A percentile compares a stretch with the other conserved stretches of the same genome.
Evolutionary conservation across 805 yeast species (phyloP).

Genomic region (Ogataea wickerhamii): DNA sequence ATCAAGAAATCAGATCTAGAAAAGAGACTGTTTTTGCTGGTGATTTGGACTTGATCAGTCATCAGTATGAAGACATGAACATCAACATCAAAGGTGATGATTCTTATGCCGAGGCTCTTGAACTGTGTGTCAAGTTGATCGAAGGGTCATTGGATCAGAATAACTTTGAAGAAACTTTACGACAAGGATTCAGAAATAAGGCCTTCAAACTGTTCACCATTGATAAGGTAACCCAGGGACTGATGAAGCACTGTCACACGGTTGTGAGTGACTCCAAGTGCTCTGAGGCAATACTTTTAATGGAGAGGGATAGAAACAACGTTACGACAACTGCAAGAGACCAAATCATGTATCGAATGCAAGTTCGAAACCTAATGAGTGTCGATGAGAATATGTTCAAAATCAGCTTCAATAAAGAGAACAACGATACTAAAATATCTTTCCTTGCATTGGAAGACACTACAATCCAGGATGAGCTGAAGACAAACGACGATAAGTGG

Average conservation of each 20-base stretch:
- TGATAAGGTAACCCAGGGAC: conserved; percentile 83
- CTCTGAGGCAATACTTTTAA: conserved; percentile 73
- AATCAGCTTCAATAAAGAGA: conserved; percentile 59
- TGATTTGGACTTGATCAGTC: conserved; percentile 77
- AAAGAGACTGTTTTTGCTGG: conserved; percentile 73
- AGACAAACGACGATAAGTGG: conserved; percentile 76
- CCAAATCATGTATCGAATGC: conserved; percentile 88
- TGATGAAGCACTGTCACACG: conserved; percentile 83
- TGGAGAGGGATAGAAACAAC: conserved; percentile 72
- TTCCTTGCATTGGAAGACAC: conserved; percentile 85
- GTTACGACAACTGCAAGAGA: conserved; percentile 70
- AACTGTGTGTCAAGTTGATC: conserved; percentile 68
- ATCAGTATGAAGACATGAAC: conserved; percentile 78
- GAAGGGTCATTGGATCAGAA: conserved; percentile 91
- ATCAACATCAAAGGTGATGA: conserved; percentile 64
- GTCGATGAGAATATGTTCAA: conserved; percentile 92
- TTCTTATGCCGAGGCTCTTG: conserved; percentile 76
- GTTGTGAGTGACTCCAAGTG: conserved; percentile 76
- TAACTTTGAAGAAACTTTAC: conserved; percentile 90
- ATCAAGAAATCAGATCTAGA: conserved; percentile 65
- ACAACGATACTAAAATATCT: conserved; percentile 60
- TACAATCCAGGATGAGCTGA: conserved; percentile 64
- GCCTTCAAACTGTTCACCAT: conserved; percentile 92
- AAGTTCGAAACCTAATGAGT: conserved; percentile 72
- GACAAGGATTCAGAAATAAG: conserved; percentile 91